phyloP scores from a whole-genome alignment of 225 moss, liverwort and hornwort species.

The Neckera pumila region DNA sequence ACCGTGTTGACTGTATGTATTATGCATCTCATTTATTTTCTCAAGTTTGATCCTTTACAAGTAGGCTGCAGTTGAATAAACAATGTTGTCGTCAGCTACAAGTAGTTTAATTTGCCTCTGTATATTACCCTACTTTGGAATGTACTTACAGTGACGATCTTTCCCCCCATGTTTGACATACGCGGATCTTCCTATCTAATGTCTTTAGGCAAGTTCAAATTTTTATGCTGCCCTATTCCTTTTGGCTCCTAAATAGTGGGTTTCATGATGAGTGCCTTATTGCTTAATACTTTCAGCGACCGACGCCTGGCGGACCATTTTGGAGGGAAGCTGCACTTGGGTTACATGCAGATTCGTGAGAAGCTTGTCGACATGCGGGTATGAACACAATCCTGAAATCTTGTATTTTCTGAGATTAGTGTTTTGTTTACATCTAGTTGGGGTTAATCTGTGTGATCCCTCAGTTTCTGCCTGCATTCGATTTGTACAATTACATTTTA shows the following conservation, averaged over 20 bases:
- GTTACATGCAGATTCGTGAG: conserved; percentile 99
- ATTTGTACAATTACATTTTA: conserved; percentile 53
- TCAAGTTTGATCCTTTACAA: conserved; percentile 3
- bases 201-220: background rate
- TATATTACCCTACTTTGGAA: background rate
- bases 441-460: background rate
- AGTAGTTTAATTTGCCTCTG: background rate
- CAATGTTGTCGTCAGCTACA: background rate
- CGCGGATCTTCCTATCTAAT: background rate
- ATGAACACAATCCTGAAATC: background rate
- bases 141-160: background rate
- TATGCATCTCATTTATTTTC: conserved; percentile 41
- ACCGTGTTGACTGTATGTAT: conserved; percentile 43
- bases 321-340: conserved; percentile 97
- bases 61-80: background rate
- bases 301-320: conserved; percentile 99
- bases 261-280: conserved; percentile 18
- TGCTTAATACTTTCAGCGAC: conserved; percentile 60
- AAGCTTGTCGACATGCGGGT: conserved; percentile 91
- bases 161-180: background rate
- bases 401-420: background rate
- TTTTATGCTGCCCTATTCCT: background rate
- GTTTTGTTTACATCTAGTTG: background rate
- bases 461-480: conserved; percentile 43
- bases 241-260: conserved; percentile 1